Conservation (phyloP, 352 stramenopile genomes). For the Globisporangium radiosum region DNA sequence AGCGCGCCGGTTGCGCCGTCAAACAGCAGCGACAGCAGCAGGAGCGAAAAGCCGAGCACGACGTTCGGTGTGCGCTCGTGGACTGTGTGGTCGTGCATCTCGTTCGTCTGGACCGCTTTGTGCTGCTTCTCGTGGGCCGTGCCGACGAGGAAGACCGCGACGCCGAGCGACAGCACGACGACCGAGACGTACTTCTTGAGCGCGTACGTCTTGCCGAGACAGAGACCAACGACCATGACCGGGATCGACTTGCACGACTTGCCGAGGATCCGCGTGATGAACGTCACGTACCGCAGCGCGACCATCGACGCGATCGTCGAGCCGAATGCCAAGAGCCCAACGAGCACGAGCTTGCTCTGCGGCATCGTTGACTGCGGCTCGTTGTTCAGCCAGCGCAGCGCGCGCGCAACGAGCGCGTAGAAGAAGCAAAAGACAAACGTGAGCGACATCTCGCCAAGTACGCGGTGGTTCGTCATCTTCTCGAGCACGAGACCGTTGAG, state of each 20-base stretch:
- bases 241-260: conserved; percentile 88
- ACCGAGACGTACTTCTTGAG: conserved; percentile 83
- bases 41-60: conserved; percentile 51
- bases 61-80: conserved; percentile 63
- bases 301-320: conserved; percentile 83
- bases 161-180: conserved; percentile 57
- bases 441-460: conserved; percentile 75
- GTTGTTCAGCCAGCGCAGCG: conserved; percentile 46
- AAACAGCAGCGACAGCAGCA: conserved; percentile 71
- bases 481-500: conserved; percentile 77
- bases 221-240: conserved; percentile 73
- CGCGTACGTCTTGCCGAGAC: conserved; percentile 71
- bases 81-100: conserved; percentile 31
- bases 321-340: conserved; percentile 64
- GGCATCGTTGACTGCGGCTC: conserved; percentile 73
- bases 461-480: conserved; percentile 80
- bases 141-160: conserved; percentile 71
- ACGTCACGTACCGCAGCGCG: conserved; percentile 76
- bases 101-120: conserved; percentile 29
- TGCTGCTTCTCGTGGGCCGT: conserved; percentile 70
- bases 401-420: conserved; percentile 59
- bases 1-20: conserved; percentile 74
- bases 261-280: conserved; percentile 80
- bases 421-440: conserved; percentile 82
- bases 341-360: conserved; percentile 51